Base-by-base conservation (phyloP, 1,284 basidiomycete genomes). In the Golubevia sp. region DNA sequence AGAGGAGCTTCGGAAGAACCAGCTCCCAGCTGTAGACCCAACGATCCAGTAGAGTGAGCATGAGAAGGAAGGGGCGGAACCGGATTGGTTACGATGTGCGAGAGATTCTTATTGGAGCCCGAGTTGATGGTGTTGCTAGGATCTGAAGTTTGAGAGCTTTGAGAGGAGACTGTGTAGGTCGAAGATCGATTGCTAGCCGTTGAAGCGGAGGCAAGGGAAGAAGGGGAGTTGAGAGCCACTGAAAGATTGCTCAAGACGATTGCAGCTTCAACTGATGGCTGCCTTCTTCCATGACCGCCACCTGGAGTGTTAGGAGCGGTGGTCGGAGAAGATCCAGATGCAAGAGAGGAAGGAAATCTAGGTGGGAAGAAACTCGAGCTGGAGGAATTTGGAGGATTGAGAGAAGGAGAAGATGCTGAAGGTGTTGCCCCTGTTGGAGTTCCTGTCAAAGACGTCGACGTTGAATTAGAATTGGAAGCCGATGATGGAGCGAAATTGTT, bases 11-110 rank as follows among this genome's bases (percentile, higher is more conserved):
- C 64, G 2, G 4, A n/a, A 44, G n/a, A 6, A 18, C 20, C 51
- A 13, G 18, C 23, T 18, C 25, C 38, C 26, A 21, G n/a, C 48
- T n/a, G 20, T 24, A 30, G 24, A 57, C 20, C 20, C 51, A 11
- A 1, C 15, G 11, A 54, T 54, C 48, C 49, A 34, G 38, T 8
- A 54, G 53, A 20, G 58, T 34, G 58, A 54, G 8, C 58, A 60
- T 38, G 61, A 64, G 26, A 84, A 20, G 53, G 88, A 89, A 18
- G 87, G 86, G 58, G 86, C 86, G 7, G 88, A 88, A 4, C 86
- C 85, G n/a, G 86, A 87, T n/a, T 88, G 44, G 26, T 76, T 67
- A 18, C 71, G 62, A 21, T 61, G 56, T 20, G 4, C 5, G 11
- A 34, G 30, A 34, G 11, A 11, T 26, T 15, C 25, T 51, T 24